A percentile compares a stretch with the other conserved stretches of the same genome.
phyloP scores from a whole-genome alignment of 2,329 filamentous ascomycete genomes.

The Trichoderma pleuroti region DNA sequence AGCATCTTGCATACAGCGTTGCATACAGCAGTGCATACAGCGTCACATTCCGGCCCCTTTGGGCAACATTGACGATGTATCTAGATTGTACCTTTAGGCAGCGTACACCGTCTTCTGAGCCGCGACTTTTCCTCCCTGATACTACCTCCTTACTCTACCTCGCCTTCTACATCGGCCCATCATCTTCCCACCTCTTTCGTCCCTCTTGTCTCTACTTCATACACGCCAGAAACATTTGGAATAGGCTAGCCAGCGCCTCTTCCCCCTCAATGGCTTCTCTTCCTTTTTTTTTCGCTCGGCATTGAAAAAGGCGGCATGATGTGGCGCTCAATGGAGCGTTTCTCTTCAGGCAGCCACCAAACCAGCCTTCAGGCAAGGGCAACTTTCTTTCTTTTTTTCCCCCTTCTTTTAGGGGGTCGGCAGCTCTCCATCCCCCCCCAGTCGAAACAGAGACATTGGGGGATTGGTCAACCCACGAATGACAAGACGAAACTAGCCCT shows the following conservation, averaged over 20 bases:
- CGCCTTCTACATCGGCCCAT: background rate
- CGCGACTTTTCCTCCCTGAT: background rate
- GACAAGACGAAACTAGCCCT: background rate
- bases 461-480: background rate
- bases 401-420: background rate
- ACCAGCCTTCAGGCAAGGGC: background rate
- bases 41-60: constrained; percentile 6
- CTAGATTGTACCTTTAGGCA: constrained; percentile 13
- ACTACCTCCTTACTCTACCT: background rate
- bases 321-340: background rate
- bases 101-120: constrained; percentile 1
- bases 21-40: constrained; percentile 8
- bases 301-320: too few species aligned
- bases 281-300: background rate
- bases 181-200: background rate
- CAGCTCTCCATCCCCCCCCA: background rate
- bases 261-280: background rate
- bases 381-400: background rate
- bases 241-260: background rate
- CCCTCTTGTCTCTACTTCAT: background rate
- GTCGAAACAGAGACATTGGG: background rate
- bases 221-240: background rate
- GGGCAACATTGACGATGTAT: constrained; percentile 5
- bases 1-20: constrained; percentile 16
- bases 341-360: constrained; percentile 2